A percentile compares a stretch with the other conserved stretches of the same genome.
Evolutionary conservation across 2,329 filamentous ascomycete genomes (phyloP).

Genomic region (Sclerotiophoma versabilis): DNA sequence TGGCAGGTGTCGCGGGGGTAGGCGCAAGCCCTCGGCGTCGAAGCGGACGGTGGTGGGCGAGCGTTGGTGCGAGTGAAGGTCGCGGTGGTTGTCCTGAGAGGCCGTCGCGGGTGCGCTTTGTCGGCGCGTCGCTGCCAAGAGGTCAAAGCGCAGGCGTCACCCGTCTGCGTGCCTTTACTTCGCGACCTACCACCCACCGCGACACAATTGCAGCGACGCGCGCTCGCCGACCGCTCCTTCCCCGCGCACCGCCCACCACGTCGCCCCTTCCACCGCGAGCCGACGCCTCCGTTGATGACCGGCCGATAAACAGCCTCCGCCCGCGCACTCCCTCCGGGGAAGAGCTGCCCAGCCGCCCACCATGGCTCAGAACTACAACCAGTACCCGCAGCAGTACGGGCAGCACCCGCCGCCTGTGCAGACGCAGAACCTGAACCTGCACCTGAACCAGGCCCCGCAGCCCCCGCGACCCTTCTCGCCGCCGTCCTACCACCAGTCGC

Average conservation of each 20-base stretch:
- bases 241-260: slow-evolving; percentile 14
- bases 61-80: slow-evolving; percentile 3
- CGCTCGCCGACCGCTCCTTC: slow-evolving; percentile 18
- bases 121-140: slow-evolving; percentile 37
- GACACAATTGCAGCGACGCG: slow-evolving; percentile 27
- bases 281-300: slow-evolving; percentile 11
- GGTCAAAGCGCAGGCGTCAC: slow-evolving; percentile 33
- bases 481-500: slow-evolving; percentile 56
- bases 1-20: background rate
- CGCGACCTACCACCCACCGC: slow-evolving; percentile 18
- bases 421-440: slow-evolving; percentile 49
- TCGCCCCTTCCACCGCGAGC: background rate
- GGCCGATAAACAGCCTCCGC: slow-evolving; percentile 21
- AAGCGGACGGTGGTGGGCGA: background rate
- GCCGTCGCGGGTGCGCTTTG: slow-evolving; percentile 38
- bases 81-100: too few relatives aligned
- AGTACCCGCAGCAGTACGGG: slow-evolving; percentile 34
- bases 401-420: slow-evolving; percentile 44
- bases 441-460: too few relatives aligned
- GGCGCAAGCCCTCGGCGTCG: background rate
- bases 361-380: slow-evolving; percentile 45
- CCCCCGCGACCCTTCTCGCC: slow-evolving; percentile 53
- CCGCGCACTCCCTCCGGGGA: slow-evolving; percentile 35
- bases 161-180: slow-evolving; percentile 22
- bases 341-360: slow-evolving; percentile 30